Conservation (phyloP, 345 rosid genomes). For the Mercurialis annua region DNA sequence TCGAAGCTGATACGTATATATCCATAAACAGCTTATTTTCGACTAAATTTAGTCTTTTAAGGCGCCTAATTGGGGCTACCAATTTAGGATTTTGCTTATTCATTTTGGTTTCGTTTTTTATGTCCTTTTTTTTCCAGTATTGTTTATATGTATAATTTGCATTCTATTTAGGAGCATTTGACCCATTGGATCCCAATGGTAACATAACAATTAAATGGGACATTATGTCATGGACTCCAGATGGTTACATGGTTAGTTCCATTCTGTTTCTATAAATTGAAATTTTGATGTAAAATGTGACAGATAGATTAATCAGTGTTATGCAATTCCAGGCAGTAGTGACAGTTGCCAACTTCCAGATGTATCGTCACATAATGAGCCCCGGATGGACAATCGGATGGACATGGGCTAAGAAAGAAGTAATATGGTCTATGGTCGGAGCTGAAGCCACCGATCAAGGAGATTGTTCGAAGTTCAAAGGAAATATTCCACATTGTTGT, state of each 20-base stretch:
- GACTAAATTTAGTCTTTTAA: no score
- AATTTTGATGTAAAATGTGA: neutral
- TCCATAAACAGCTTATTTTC: neutral
- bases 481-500: slow-evolving; percentile 62
- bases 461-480: slow-evolving; percentile 71
- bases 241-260: slow-evolving; percentile 35
- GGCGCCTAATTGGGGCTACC: no score
- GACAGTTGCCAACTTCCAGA: slow-evolving; percentile 55
- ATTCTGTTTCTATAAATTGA: no score
- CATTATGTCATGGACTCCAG: slow-evolving; percentile 31
- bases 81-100: no score
- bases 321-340: slow-evolving; percentile 43
- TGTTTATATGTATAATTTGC: no score
- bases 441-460: slow-evolving; percentile 78
- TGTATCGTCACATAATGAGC: slow-evolving; percentile 49
- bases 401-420: slow-evolving; percentile 74
- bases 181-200: slow-evolving; percentile 27
- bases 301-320: no score
- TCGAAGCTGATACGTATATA: no score
- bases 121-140: no score
- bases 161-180: slow-evolving; percentile 21
- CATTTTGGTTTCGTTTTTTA: no score
- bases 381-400: slow-evolving; percentile 76
- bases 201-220: slow-evolving; percentile 33
- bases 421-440: slow-evolving; percentile 71